phyloP scores from a whole-genome alignment of 1,284 basidiomycete species.

The Wallemia ichthyophaga region DNA sequence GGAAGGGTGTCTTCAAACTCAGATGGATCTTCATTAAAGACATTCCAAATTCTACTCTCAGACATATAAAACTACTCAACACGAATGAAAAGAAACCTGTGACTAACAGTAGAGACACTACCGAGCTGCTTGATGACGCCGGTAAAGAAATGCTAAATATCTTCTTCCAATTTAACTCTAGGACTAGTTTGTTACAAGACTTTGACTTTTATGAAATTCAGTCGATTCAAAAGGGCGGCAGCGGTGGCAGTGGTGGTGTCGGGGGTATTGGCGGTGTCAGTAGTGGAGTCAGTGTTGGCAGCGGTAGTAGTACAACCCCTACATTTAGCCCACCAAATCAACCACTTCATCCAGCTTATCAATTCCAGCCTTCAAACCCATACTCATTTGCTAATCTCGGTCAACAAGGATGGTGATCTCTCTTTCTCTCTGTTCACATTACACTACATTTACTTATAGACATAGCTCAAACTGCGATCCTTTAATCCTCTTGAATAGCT shows the following conservation, averaged over 20 bases:
- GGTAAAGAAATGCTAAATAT: constrained; percentile 82
- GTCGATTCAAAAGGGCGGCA: neutral
- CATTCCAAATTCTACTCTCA: constrained; percentile 54
- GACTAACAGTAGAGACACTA: constrained; percentile 39
- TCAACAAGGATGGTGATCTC: neutral
- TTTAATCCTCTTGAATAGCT: neutral
- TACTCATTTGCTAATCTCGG: neutral
- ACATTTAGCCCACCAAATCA: too few relatives aligned
- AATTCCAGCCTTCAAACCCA: neutral
- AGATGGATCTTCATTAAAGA: constrained; percentile 85
- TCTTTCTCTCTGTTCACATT: too few relatives aligned
- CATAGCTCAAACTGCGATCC: neutral
- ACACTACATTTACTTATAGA: neutral
- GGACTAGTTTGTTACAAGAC: constrained; percentile 59
- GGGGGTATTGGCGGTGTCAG: too few relatives aligned
- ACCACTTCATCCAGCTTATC: too few relatives aligned
- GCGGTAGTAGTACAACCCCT: neutral
- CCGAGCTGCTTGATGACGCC: constrained; percentile 71
- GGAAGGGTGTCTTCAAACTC: constrained; percentile 90
- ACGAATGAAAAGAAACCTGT: constrained; percentile 88
- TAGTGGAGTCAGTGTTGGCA: too few relatives aligned
- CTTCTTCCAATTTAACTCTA: constrained; percentile 49
- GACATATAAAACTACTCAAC: constrained; percentile 63
- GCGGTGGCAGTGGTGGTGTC: too few relatives aligned
- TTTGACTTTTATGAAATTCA: neutral